Conservation (phyloP, 176 grass and related monocot genomes). For the Ampelocalamus luodianensis region DNA sequence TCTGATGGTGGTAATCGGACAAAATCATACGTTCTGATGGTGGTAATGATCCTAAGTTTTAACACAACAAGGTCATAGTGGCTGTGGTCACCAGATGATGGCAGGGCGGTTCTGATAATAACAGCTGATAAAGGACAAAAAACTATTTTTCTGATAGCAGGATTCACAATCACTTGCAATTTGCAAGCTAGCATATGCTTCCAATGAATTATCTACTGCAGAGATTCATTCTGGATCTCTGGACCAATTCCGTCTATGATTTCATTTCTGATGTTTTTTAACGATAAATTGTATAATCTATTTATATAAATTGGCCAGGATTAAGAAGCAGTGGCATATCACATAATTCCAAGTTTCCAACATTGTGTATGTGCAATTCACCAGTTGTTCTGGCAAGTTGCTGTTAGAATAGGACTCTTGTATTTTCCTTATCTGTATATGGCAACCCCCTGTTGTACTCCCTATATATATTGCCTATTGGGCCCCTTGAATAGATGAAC, state of each 20-base stretch:
- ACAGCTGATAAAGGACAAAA: not conserved
- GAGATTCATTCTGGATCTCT: not conserved
- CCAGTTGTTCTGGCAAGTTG: conserved; percentile 22
- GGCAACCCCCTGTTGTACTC: too few relatives aligned
- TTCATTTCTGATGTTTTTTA: conserved; percentile 11
- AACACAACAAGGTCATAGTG: not conserved
- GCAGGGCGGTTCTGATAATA: not conserved
- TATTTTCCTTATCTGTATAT: too few relatives aligned
- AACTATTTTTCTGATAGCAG: not conserved
- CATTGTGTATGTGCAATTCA: not conserved
- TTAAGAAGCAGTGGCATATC: not conserved
- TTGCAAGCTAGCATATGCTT: conserved; percentile 25
- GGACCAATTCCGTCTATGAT: not conserved
- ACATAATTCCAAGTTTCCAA: conserved; percentile 4
- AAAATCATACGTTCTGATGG: not conserved
- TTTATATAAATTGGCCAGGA: not conserved
- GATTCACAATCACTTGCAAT: conserved; percentile 27
- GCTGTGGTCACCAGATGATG: not conserved
- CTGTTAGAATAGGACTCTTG: too few relatives aligned
- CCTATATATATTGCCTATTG: too few relatives aligned
- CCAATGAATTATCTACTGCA: conserved; percentile 1
- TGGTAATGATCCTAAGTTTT: not conserved
- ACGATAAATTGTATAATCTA: not conserved
- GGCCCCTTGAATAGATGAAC: too few relatives aligned
- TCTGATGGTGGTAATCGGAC: too few relatives aligned